phyloP scores from a whole-genome alignment of 305 asterid genomes.

The Solanum hybrid region DNA sequence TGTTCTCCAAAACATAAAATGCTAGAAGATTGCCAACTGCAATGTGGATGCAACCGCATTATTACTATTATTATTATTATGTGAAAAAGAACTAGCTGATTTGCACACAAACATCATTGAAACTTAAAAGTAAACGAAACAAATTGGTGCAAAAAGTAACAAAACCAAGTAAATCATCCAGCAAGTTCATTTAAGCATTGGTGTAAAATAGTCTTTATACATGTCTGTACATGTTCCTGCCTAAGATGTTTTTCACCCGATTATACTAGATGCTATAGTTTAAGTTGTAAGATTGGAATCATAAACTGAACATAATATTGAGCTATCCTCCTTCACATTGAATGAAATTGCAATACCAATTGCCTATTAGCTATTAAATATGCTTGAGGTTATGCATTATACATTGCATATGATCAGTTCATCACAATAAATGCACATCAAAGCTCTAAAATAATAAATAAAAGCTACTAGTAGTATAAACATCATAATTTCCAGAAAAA shows the following conservation, averaged over 20 bases:
- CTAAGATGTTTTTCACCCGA: background rate
- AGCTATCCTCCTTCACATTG: background rate
- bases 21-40: slow-evolving; percentile 23
- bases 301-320: background rate
- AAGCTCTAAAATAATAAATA: background rate
- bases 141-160: background rate
- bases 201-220: background rate
- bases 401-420: background rate
- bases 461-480: background rate
- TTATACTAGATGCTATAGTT: background rate
- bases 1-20: slow-evolving; percentile 11
- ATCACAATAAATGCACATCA: background rate
- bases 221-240: background rate
- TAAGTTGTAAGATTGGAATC: background rate
- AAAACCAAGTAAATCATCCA: background rate
- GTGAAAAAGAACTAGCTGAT: background rate
- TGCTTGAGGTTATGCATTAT: background rate
- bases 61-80: background rate
- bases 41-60: slow-evolving; percentile 6
- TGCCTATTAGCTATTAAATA: background rate
- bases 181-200: background rate
- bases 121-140: background rate
- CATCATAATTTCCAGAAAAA: background rate
- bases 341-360: background rate
- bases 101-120: background rate